Evolutionary conservation across 352 stramenopile species (phyloP).

Genomic region (Blastocystis sp.): DNA sequence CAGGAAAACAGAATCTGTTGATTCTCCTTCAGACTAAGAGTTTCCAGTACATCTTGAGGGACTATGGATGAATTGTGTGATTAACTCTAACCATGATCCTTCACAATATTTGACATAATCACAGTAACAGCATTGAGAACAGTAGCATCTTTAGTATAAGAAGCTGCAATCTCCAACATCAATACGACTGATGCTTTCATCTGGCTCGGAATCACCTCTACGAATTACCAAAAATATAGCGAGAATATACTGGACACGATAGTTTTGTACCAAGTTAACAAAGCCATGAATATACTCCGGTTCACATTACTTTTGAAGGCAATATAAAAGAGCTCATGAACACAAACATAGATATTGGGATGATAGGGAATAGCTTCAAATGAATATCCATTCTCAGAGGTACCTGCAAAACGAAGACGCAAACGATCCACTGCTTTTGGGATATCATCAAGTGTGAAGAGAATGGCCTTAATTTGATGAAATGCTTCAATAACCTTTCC

Average conservation of each 20-base stretch:
- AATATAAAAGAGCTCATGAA: slow-evolving; percentile 36
- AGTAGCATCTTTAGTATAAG: not conserved
- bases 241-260: not conserved
- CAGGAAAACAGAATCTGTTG: no score
- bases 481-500: not conserved
- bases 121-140: not conserved
- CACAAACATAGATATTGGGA: not conserved
- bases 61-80: no score
- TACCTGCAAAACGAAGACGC: slow-evolving; percentile 50
- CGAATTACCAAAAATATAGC: not conserved
- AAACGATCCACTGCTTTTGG: slow-evolving; percentile 11
- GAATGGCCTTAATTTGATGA: not conserved
- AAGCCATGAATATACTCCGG: not conserved
- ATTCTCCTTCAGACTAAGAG: no score
- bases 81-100: not conserved
- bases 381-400: not conserved
- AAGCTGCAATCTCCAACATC: not conserved
- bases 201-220: not conserved
- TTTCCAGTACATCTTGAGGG: no score
- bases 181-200: not conserved
- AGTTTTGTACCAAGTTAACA: slow-evolving; percentile 31
- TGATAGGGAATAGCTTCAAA: slow-evolving; percentile 39
- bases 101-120: slow-evolving; percentile 18
- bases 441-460: not conserved
- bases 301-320: not conserved